A percentile compares a stretch with the other conserved stretches of the same genome.
Conservation (phyloP, 2,329 filamentous ascomycete genomes). For the Ramularia collo-cygni region DNA sequence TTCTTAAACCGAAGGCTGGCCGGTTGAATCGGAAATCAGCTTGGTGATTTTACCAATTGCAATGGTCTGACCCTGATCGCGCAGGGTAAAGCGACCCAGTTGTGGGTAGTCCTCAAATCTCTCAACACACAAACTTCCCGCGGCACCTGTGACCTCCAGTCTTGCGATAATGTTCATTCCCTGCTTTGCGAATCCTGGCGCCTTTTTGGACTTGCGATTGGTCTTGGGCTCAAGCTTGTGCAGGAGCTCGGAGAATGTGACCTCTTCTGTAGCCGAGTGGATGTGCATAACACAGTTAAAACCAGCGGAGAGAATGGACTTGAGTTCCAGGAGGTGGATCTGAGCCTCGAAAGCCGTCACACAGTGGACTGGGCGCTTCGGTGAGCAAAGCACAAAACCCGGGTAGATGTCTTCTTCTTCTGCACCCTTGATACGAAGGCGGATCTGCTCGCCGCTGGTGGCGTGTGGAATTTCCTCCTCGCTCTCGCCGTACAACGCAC, state of each 20-base stretch:
- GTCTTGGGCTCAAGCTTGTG: constrained; percentile 97
- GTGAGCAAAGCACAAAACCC: constrained; percentile 92
- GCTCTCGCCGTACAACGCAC: constrained; percentile 87
- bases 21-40: constrained; percentile 53
- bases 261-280: constrained; percentile 94
- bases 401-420: constrained; percentile 97
- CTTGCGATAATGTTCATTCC: constrained; percentile 84
- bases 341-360: constrained; percentile 90
- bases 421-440: constrained; percentile 82
- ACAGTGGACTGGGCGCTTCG: constrained; percentile 86
- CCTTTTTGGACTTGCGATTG: constrained; percentile 82
- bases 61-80: constrained; percentile 93
- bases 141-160: constrained; percentile 77
- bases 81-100: constrained; percentile 80
- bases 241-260: constrained; percentile 79
- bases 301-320: constrained; percentile 85
- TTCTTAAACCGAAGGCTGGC: neutral
- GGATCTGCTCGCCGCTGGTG: constrained; percentile 90
- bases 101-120: constrained; percentile 94
- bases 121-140: constrained; percentile 85
- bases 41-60: constrained; percentile 99
- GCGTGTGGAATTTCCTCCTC: constrained; percentile 81
- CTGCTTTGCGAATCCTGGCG: constrained; percentile 82
- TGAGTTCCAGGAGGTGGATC: constrained; percentile 89
- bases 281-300: constrained; percentile 98